Conservation (phyloP, 2,329 filamentous ascomycete genomes). For the Eutypa lata region DNA sequence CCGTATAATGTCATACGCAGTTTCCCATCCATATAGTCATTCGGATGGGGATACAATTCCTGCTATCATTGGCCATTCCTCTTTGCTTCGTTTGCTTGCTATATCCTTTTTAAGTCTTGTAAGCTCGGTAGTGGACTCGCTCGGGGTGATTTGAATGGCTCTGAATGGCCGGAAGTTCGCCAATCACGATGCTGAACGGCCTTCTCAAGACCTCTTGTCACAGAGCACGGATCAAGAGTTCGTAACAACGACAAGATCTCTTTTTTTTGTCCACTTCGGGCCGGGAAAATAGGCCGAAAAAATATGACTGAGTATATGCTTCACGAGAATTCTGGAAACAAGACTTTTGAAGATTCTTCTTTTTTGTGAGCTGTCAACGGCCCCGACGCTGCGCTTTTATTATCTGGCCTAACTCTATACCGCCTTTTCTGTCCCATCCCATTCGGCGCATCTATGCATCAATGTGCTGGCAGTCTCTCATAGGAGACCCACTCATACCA, state of each 20-base stretch:
- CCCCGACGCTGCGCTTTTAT: neutral
- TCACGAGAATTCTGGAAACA: neutral
- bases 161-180: conserved; percentile 21
- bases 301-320: neutral
- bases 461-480: conserved; percentile 33
- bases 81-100: conserved; percentile 23
- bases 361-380: neutral
- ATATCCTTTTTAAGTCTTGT: conserved; percentile 18
- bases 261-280: conserved; percentile 8
- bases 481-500: conserved; percentile 28
- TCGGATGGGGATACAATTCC: conserved; percentile 10
- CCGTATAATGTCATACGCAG: conserved; percentile 8
- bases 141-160: conserved; percentile 26
- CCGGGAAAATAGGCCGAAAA: conserved; percentile 1
- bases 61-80: conserved; percentile 21
- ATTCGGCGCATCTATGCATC: conserved; percentile 29
- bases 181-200: conserved; percentile 26
- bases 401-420: conserved; percentile 26
- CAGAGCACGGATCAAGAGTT: conserved; percentile 34
- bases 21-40: conserved; percentile 1
- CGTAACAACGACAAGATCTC: conserved; percentile 23
- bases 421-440: conserved; percentile 29
- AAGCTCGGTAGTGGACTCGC: conserved; percentile 17
- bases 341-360: neutral
- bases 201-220: conserved; percentile 19